phyloP scores from a whole-genome alignment of 73 alveolate genomes.

The Tetrahymena thermophila region DNA sequence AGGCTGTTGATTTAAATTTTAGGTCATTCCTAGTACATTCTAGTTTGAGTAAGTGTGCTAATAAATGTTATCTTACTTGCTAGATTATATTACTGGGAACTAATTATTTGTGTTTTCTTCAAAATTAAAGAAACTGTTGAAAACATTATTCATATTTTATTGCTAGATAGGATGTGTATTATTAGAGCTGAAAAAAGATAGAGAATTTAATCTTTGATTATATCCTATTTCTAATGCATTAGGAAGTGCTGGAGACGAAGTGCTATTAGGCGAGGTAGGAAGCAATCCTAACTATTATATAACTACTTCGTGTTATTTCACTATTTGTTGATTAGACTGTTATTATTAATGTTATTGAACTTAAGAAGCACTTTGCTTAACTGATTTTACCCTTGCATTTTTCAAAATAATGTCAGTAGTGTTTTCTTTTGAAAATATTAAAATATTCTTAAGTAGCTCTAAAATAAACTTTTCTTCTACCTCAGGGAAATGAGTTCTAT shows the following conservation, averaged over 20 bases:
- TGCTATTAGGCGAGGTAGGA: not conserved
- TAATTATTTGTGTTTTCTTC: not conserved
- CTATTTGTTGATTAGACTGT: not conserved
- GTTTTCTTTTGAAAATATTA: not conserved
- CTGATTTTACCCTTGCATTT: not conserved
- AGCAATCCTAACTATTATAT: not conserved
- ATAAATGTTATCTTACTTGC: not conserved
- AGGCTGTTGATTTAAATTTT: not conserved
- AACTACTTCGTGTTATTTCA: not conserved
- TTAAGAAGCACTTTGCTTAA: not conserved
- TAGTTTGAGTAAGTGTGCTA: not conserved
- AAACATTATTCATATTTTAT: not conserved
- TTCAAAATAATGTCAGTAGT: not conserved
- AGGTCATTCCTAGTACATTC: not conserved
- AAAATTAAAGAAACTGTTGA: not conserved
- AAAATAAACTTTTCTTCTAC: not conserved
- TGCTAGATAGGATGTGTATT: not conserved
- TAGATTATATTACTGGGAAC: not conserved
- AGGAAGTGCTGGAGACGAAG: not conserved
- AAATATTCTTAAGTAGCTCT: not conserved
- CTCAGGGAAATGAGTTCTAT: not conserved
- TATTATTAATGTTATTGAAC: not conserved
- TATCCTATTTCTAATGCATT: not conserved
- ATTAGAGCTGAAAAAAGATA: not conserved
- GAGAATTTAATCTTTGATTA: not conserved